Base-by-base conservation (phyloP, 169 alveolate species). In the Fabrea salina region DNA sequence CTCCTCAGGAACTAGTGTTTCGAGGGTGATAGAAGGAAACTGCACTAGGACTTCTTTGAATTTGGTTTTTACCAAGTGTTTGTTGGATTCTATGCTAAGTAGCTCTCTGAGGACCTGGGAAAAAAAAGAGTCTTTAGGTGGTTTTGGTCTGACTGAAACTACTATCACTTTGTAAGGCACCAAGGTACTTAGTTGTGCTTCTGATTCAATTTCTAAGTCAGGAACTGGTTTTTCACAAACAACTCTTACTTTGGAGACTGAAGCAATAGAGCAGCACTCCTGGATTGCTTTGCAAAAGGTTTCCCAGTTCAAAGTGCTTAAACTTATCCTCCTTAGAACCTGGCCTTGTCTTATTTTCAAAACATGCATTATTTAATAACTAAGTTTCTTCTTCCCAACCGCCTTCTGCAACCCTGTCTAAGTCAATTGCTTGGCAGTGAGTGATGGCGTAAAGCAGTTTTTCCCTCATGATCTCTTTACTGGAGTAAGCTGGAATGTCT, bases 401-500 rank as follows among this genome's bases (percentile, higher is more conserved):
- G 30, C 80, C 88, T 59, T 66, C 75, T 32, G 87, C 92, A 16
- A 39, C 47, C 56, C 85, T 82, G 74, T 88, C 93, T 3, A 86
- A 86, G 41, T 88, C 93, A 43, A 88, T 88, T 11, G 93, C 93
- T 33, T 82, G 78, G 49, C 93, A 87, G 64, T 90, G 93, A 25
- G 93, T 89, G 66, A 94, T 95, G 7, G 98, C 98, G 75, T 91
- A 92, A 47, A 94, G 61, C 61, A 94, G 50, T 83, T 90, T 94
- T 59, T 89, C 91, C 82, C 87, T 87, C 68, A 93, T 77, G 39
- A 88, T 77, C 57, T 87, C 94, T 78, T 92, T 91, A 67, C 88
- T 88, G n/a, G 94, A 88, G 77, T 96, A 96, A 1, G 71, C 84
- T 0, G 98, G 98, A 35, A 96, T 82, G 68, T 94, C 98, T 39